Base-by-base conservation (phyloP, 805 yeast genomes). In the Yarrowia keelungensis region DNA sequence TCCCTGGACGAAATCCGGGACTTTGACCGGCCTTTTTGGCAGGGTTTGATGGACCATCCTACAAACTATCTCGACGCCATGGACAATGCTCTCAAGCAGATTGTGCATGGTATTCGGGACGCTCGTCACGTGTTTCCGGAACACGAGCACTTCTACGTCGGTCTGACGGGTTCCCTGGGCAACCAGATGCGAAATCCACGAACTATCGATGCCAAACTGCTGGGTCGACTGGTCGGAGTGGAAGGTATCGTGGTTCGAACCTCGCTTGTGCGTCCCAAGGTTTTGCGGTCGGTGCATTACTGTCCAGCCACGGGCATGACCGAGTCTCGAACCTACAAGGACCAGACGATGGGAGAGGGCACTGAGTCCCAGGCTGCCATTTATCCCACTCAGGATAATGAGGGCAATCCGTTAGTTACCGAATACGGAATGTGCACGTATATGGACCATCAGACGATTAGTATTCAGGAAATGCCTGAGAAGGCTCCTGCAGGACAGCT, bases 401-500 rank as follows among this genome's bases (percentile, higher is more conserved):
- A 92, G 58, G 98, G 98, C 8, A 89, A 93, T 79, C 91, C 91
- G 73, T 81, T 95, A 72, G 83, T 86, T 19, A 93, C 97, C 0
- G 98, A 95, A 77, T 95, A 91, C 75, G 99, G 99, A 1, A 90
- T 88, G 75, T 89, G 93, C 8, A 92, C 96, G 38, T 95, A 91
- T 77, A 84, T 94, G 74, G 99, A 95, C 79, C 97, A 94, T 77
- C 99, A 95, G 79, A 89, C 92, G 47, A 85, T 95, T 45, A 86
- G 97, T 0, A 89, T 95, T 45, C 99, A 95, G 78, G 99, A 95
- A 80, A 91, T 95, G 91, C 98, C 99, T 0, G 98, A 95, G 80
- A 84, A 89, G 71, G 97, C 98, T 0, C 99, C 98, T 15, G 97
- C 98, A 0, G 99, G 99, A 69, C 98, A 94, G 80, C 83, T 95